Conservation (phyloP, 495 filamentous ascomycete species). For the Paragyromitra xinjiangensis region DNA sequence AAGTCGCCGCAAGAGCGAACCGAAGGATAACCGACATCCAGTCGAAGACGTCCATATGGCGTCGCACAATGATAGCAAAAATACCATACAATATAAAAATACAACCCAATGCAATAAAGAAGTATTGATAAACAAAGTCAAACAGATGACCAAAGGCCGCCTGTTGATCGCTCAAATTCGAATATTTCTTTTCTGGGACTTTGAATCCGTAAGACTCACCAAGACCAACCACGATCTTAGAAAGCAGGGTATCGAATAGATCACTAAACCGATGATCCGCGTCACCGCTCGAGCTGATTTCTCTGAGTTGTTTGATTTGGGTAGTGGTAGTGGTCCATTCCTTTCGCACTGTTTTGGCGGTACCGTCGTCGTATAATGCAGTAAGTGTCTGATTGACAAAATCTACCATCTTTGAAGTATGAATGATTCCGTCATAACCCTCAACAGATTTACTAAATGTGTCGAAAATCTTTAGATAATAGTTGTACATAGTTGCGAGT, state of each 20-base stretch:
- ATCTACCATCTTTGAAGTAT: no score
- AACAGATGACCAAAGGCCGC: conserved; percentile 7
- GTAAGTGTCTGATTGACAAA: no score
- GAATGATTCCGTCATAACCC: no score
- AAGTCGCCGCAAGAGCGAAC: conserved; percentile 12
- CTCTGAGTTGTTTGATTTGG: no score
- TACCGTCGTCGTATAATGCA: no score
- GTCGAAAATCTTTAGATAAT: conserved; percentile 9
- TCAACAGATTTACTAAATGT: no score
- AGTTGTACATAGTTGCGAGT: conserved; percentile 60
- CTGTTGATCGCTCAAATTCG: neutral
- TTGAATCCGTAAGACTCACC: neutral
- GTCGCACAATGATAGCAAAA: conserved; percentile 36
- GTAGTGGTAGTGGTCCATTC: no score
- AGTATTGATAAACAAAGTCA: conserved; percentile 46
- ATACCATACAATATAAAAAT: conserved; percentile 36
- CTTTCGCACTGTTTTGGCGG: no score
- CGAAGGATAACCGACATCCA: conserved; percentile 29
- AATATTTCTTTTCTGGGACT: conserved; percentile 4
- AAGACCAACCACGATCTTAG: no score
- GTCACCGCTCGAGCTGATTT: no score
- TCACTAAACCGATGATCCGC: no score
- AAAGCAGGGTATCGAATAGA: no score
- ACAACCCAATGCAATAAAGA: conserved; percentile 32
- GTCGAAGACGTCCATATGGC: conserved; percentile 40